Percentiles rank a stretch among this genome's conserved stretches.
Evolutionary conservation across 2,329 filamentous ascomycete species (phyloP).

Genomic region (Plenodomus biglobosus): DNA sequence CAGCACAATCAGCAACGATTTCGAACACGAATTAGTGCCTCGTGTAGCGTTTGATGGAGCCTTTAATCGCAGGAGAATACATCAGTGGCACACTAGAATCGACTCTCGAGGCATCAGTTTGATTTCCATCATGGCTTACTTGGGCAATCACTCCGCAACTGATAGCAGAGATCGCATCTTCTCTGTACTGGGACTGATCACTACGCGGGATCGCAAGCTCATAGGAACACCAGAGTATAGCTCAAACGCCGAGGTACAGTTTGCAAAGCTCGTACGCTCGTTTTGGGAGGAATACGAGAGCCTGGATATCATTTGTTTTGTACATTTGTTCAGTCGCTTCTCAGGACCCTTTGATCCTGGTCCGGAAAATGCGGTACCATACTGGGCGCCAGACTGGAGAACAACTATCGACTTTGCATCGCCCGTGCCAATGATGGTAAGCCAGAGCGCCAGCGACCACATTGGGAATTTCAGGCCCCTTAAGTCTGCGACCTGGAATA

Average conservation of each 20-base stretch:
- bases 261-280: slow-evolving; percentile 31
- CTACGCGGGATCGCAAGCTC: slow-evolving; percentile 21
- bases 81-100: slow-evolving; percentile 26
- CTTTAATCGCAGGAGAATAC: slow-evolving; percentile 34
- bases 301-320: slow-evolving; percentile 37
- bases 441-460: slow-evolving; percentile 31
- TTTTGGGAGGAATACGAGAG: slow-evolving; percentile 28
- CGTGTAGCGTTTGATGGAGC: slow-evolving; percentile 29
- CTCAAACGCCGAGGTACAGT: slow-evolving; percentile 16
- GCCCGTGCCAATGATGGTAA: slow-evolving; percentile 40
- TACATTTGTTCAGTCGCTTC: slow-evolving; percentile 31
- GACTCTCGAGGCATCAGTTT: slow-evolving; percentile 22
- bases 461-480: slow-evolving; percentile 37
- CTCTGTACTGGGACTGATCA: slow-evolving; percentile 34
- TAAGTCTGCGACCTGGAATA: slow-evolving; percentile 22
- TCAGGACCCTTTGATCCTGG: slow-evolving; percentile 17
- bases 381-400: slow-evolving; percentile 36
- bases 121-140: slow-evolving; percentile 32
- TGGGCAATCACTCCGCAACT: slow-evolving; percentile 32
- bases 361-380: slow-evolving; percentile 16
- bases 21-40: slow-evolving; percentile 29
- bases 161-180: slow-evolving; percentile 35
- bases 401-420: slow-evolving; percentile 28
- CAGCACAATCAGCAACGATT: slow-evolving; percentile 22
- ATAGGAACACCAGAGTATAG: slow-evolving; percentile 31